Percentiles rank a stretch among this genome's conserved stretches.
These are phyloP conservation scores for Saturnispora galanensis DNA, from an alignment of 805 yeast genomes.

Conservation along the genomic window DNA sequence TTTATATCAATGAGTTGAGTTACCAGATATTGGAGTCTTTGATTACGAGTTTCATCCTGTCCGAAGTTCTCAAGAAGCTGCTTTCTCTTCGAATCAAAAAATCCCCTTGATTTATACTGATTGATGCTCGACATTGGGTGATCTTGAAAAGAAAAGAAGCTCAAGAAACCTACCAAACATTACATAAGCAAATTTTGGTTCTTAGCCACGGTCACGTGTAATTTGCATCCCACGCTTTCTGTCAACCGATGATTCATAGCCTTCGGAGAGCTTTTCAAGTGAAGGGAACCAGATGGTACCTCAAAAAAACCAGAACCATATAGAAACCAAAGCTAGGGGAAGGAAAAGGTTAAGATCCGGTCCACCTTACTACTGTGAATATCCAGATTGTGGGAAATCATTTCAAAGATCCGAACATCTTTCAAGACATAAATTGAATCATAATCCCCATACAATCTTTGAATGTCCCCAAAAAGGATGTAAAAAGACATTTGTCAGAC, in stretches of 20 bases:
- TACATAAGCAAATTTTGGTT: no score
- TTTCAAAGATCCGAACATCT: slow-evolving; percentile 57
- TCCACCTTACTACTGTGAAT: slow-evolving; percentile 31
- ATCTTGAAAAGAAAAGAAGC: no score
- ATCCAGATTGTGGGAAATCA: slow-evolving; percentile 41
- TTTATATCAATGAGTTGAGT: slow-evolving; percentile 36
- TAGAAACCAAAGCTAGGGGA: slow-evolving; percentile 9
- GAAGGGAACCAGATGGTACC: not conserved
- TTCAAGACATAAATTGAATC: slow-evolving; percentile 55
- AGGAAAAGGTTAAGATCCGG: slow-evolving; percentile 16
- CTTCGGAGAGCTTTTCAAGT: not conserved
- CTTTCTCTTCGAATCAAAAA: slow-evolving; percentile 38
- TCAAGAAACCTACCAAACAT: no score
- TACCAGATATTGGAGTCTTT: slow-evolving; percentile 29
- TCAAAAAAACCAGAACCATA: not conserved
- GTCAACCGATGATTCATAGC: no score
- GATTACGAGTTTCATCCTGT: slow-evolving; percentile 3
- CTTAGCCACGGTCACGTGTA: no score
- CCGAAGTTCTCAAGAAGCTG: slow-evolving; percentile 34
- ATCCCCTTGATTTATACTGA: slow-evolving; percentile 38
- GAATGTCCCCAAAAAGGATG: slow-evolving; percentile 40
- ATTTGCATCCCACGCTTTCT: no score
- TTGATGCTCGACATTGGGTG: slow-evolving; percentile 15
- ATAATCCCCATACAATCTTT: slow-evolving; percentile 44
- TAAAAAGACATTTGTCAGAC: slow-evolving; percentile 52